Conservation (phyloP, 495 filamentous ascomycete species). For the Ramalina intermedia region DNA sequence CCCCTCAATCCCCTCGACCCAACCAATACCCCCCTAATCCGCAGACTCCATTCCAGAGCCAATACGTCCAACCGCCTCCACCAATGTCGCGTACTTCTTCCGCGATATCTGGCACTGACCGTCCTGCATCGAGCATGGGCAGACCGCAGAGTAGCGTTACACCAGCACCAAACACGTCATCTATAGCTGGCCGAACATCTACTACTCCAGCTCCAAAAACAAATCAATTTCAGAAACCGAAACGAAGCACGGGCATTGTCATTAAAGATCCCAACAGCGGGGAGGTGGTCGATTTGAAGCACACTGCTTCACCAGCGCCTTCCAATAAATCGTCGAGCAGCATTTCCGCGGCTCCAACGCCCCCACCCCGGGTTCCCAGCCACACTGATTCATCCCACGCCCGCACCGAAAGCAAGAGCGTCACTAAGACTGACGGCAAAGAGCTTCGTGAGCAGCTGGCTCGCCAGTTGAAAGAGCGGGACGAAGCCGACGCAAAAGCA, state of each 20-base stretch:
- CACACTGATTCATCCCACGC: conserved; percentile 35
- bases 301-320: conserved; percentile 38
- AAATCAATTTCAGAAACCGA: conserved; percentile 39
- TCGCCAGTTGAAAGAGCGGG: conserved; percentile 34
- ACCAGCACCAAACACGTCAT: conserved; percentile 42
- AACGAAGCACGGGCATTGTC: conserved; percentile 52
- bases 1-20: conserved; percentile 36
- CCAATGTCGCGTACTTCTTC: conserved; percentile 75
- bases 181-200: conserved; percentile 40
- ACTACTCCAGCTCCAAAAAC: conserved; percentile 36
- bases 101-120: conserved; percentile 56
- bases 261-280: conserved; percentile 72
- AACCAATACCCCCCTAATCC: conserved; percentile 37
- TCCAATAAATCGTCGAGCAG: conserved; percentile 44
- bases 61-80: conserved; percentile 42
- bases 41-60: conserved; percentile 27
- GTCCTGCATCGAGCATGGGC: conserved; percentile 65
- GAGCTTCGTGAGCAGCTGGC: conserved; percentile 55
- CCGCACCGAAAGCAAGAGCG: conserved; percentile 42
- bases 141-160: conserved; percentile 47
- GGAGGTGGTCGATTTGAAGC: conserved; percentile 43
- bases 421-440: conserved; percentile 46
- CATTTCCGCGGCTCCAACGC: conserved; percentile 46
- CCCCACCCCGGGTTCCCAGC: conserved; percentile 40
- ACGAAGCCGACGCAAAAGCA: conserved; percentile 34